Evolutionary conservation across 2,329 filamentous ascomycete species (phyloP).

Genomic region (Cladophialophora carrionii): DNA sequence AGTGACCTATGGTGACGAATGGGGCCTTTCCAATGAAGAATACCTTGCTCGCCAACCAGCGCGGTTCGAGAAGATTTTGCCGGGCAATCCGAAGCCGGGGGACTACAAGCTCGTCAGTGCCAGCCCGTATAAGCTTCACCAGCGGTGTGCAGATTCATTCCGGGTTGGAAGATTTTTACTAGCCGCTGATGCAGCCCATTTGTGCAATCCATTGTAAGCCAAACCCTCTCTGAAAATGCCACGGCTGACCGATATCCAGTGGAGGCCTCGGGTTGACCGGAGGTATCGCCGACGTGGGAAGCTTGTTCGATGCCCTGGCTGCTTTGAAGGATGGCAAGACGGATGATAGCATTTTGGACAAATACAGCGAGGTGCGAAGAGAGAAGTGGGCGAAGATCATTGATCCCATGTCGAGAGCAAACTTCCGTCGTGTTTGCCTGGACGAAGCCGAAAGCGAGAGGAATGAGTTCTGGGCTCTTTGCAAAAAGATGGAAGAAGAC

Average conservation of each 20-base stretch:
- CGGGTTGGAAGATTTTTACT: slow-evolving; percentile 61
- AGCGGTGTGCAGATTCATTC: slow-evolving; percentile 62
- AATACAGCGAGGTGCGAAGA: slow-evolving; percentile 48
- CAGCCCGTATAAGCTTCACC: slow-evolving; percentile 65
- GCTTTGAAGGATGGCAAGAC: slow-evolving; percentile 48
- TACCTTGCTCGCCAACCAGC: slow-evolving; percentile 57
- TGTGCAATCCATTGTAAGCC: slow-evolving; percentile 51
- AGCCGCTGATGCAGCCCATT: slow-evolving; percentile 64
- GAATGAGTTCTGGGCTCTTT: slow-evolving; percentile 46
- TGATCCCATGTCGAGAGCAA: slow-evolving; percentile 49
- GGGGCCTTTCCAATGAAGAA: slow-evolving; percentile 58
- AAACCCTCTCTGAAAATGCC: not conserved
- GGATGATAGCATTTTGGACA: slow-evolving; percentile 50
- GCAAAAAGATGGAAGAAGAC: slow-evolving; percentile 43
- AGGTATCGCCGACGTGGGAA: slow-evolving; percentile 65
- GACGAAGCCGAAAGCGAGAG: slow-evolving; percentile 43
- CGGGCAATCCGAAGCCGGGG: slow-evolving; percentile 61
- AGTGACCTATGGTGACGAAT: slow-evolving; percentile 65
- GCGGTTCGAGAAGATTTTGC: slow-evolving; percentile 63
- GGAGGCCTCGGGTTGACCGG: slow-evolving; percentile 67
- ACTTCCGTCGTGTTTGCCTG: slow-evolving; percentile 46
- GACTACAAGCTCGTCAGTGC: slow-evolving; percentile 62
- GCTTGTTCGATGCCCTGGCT: slow-evolving; percentile 63
- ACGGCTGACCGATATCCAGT: slow-evolving; percentile 26
- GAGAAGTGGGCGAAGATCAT: slow-evolving; percentile 48